phyloP scores from a whole-genome alignment of 441 rosid genomes.

The Codiaeum variegatum region DNA sequence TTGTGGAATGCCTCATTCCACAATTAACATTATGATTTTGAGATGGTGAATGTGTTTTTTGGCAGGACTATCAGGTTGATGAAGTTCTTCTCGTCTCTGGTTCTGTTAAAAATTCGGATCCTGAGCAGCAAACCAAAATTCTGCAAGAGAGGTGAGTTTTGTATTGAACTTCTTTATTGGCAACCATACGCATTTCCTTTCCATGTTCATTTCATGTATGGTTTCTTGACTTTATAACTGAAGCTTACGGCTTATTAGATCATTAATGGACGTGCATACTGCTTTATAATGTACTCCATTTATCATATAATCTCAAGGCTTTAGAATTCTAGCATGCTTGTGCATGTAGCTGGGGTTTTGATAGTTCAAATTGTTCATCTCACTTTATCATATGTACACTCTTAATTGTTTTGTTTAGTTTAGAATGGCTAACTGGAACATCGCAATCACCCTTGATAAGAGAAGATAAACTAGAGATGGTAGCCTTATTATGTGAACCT shows the following conservation, averaged over 20 bases:
- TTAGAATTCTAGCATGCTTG: neutral
- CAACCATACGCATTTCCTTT: neutral
- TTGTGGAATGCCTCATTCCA: neutral
- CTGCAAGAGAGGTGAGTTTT: slow-evolving; percentile 60
- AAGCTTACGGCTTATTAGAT: neutral
- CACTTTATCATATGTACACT: neutral
- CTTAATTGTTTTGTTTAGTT: neutral
- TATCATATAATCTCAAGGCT: neutral
- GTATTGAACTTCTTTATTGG: neutral
- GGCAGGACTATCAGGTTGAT: slow-evolving; percentile 40
- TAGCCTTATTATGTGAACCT: neutral
- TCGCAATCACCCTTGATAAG: neutral
- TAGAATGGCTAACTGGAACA: neutral
- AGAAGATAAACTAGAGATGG: neutral
- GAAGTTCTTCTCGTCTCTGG: slow-evolving; percentile 32
- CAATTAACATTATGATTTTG: neutral
- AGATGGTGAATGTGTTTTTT: slow-evolving; percentile 19
- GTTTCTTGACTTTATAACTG: neutral
- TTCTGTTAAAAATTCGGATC: slow-evolving; percentile 28
- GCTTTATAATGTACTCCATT: neutral
- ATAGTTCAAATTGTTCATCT: neutral
- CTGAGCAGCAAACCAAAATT: slow-evolving; percentile 33
- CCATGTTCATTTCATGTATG: neutral
- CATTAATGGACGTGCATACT: neutral
- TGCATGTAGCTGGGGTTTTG: slow-evolving; percentile 6